Evolutionary conservation across 139 green algal species (phyloP), one percentile per base, ranked within the genome.

Genomic region (Volvox reticuliferus): DNA sequence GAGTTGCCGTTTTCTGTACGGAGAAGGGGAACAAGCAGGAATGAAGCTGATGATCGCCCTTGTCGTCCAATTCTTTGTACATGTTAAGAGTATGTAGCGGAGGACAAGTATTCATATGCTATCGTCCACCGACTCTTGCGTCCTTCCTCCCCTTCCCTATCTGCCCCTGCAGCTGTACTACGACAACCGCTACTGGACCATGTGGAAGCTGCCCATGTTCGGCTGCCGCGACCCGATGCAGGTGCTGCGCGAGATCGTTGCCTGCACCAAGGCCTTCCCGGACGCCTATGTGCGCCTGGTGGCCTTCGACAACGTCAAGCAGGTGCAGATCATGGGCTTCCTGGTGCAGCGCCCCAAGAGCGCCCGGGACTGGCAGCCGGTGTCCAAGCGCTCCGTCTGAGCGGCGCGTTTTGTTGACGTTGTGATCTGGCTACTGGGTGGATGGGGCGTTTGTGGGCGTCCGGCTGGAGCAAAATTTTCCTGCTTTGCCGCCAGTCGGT

Each of bases 131-230:
- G 21, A 30, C 24, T 73, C 65, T 16, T 73, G 16, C 65, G 2
- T 73, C 12, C 37, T 37, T 16, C 16, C 14, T 63, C 13, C 28
- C 18, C 68, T 37, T 83, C 50, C 62, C 86, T 69, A 55, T 91
- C 21, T 30, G 18, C 68, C 78, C 32, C 73, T 86, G 82, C 93
- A 96, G 94, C 89, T 93, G 82, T 98, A 98, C 97, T 97, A 97
- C 93, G 96, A 98, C 93, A 99, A 98, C 96, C 94, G 97, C 55
- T 99, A 99, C 98, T 99, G 98, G 98, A 99, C 97, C 28, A 99
- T 99, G 98, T 99, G 97, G 96, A 99, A 99, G 98, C 97, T 99
- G 93, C 98, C 98, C 95, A 99, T 99, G 98, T 99, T 99, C 97
- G 98, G 98, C 95, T 99, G 98, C 98, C 98, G 92, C 84, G 95